Evolutionary conservation across 441 rosid genomes (phyloP).

Genomic region (Omphalea diandra): DNA sequence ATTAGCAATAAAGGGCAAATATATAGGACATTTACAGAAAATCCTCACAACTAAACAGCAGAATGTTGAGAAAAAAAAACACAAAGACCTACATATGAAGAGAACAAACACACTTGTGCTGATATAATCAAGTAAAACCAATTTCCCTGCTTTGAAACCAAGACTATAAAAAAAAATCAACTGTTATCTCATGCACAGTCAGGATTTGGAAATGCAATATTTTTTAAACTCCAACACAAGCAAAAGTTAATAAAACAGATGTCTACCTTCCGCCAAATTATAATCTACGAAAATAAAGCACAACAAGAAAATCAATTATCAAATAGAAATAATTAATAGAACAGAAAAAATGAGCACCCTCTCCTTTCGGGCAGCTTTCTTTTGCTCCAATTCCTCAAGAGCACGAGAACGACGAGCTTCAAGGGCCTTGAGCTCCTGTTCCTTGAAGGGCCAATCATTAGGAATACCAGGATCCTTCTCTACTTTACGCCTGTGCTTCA

Average conservation of each 20-base stretch:
- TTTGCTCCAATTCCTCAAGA: conserved; percentile 79
- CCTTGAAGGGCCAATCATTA: conserved; percentile 99
- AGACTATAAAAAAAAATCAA: background rate
- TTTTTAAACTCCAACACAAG: too few species aligned
- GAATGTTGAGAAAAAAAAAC: background rate
- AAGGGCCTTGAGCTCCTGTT: conserved; percentile 90
- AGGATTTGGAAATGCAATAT: background rate
- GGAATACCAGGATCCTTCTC: conserved; percentile 99
- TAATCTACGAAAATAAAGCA: background rate
- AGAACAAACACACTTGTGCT: background rate
- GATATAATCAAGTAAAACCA: background rate
- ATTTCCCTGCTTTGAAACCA: background rate
- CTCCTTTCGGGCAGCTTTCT: conserved; percentile 89
- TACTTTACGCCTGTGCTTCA: conserved; percentile 49
- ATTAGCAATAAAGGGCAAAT: background rate
- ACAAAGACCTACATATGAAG: background rate
- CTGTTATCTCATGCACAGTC: background rate
- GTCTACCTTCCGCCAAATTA: background rate
- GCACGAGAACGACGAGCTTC: conserved; percentile 92
- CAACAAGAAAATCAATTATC: background rate
- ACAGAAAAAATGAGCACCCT: conserved; percentile 44
- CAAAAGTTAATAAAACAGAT: background rate
- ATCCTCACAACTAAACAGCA: background rate
- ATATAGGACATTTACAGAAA: background rate
- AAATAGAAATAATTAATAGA: background rate